Evolutionary conservation across 148 eudicot genomes (phyloP), one percentile per base, ranked within the genome.

Genomic region (Fagopyrum tataricum): DNA sequence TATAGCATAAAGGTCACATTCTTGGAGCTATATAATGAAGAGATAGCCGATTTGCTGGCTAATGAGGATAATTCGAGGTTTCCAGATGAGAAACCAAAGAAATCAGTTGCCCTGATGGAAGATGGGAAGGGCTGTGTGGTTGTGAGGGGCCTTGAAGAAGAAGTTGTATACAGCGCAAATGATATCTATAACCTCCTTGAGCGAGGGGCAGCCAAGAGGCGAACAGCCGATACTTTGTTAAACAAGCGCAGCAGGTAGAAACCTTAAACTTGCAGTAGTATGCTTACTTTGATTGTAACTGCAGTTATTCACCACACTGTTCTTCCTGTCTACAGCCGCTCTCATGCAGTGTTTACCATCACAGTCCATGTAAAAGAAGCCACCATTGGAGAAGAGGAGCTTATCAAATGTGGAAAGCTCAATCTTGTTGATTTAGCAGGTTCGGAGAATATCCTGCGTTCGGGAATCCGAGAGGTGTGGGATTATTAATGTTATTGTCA

Each of bases 341-440:
- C 97, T 75, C 97, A 92, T 83, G 88, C 96, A 37, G 85, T 92
- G 62, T 92, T 92, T 75, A 90, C 87, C 62, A 88, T 92, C 66
- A 88, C 89, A 51, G 83, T 92, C 67, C 81, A 88, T 81, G 79
- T 92, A 46, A 92, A 90, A 79, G 96, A 92, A 80, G 77, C 82
- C 61, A 75, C 76, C 15, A 31, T 88, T 61, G 91, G 93, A 70
- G 87, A 88, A 43, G 97, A 92, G 77, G 96, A 92, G 77, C 86
- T 90, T 67, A 88, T 92, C 69, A 92, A 92, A 83, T 88, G 90
- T 74, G 96, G 96, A 77, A 92, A 90, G 84, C 93, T 92, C 23
- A 92, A 92, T 83, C 97, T 92, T 78, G 96, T 92, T 76, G 97
- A 92, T 82, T 82, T 92, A 73, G 97, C 97, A 56, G 97, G 97